These are phyloP conservation scores for Zostera marina DNA, from an alignment of 116 monocot genomes.

Conservation along the genomic window DNA sequence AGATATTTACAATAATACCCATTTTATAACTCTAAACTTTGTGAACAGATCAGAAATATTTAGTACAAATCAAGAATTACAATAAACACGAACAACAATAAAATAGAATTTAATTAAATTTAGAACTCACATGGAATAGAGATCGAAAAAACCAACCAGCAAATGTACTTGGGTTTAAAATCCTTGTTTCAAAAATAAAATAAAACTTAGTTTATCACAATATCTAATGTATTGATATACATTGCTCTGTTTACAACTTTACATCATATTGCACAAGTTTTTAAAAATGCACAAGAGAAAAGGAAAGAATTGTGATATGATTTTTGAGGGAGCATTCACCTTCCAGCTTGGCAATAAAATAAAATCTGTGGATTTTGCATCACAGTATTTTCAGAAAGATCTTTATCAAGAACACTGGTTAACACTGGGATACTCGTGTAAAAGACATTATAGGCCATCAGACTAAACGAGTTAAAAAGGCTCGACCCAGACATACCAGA, in stretches of 20 bases:
- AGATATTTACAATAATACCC: too few species aligned
- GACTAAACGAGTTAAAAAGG: slow-evolving; percentile 86
- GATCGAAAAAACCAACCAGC: slow-evolving; percentile 99
- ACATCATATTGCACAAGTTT: not conserved
- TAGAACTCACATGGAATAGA: slow-evolving; percentile 79
- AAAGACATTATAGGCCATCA: slow-evolving; percentile 99
- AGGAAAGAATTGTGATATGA: not conserved
- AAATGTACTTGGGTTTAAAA: slow-evolving; percentile 93
- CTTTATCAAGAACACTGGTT: slow-evolving; percentile 84
- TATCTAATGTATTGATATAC: not conserved
- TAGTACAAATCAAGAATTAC: not conserved
- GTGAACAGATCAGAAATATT: not conserved
- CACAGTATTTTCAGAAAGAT: slow-evolving; percentile 78
- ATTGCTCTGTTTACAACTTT: not conserved
- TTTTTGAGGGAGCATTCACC: slow-evolving; percentile 18
- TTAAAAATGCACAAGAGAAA: not conserved
- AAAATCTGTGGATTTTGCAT: slow-evolving; percentile 90
- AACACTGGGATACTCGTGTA: slow-evolving; percentile 95
- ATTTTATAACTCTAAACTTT: too few species aligned
- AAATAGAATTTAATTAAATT: not conserved
- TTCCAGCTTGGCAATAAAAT: slow-evolving; percentile 89
- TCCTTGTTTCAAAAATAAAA: slow-evolving; percentile 35
- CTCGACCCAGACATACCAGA: slow-evolving; percentile 97
- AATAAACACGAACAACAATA: not conserved
- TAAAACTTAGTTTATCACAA: not conserved